Conservation (phyloP, 2,329 filamentous ascomycete genomes). For the Aspergillus fructus region DNA sequence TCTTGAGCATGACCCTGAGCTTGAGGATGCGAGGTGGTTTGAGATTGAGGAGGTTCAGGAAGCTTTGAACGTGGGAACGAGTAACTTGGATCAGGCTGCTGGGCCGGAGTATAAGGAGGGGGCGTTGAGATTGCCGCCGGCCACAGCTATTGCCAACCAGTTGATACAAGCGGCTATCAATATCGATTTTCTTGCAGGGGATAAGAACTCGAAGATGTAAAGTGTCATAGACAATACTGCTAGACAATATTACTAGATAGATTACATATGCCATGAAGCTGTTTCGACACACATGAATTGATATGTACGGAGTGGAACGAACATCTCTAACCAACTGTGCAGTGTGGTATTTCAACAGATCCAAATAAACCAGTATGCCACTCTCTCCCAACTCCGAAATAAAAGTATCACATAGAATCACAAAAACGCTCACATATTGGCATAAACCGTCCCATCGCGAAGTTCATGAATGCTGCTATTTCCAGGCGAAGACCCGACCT, state of each 20-base stretch:
- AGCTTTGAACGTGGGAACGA: conserved; percentile 68
- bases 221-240: conserved; percentile 1
- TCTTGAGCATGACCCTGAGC: conserved; percentile 83
- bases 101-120: conserved; percentile 72
- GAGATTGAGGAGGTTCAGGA: conserved; percentile 74
- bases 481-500: conserved; percentile 38
- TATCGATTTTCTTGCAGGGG: conserved; percentile 63
- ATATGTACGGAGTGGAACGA: background rate
- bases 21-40: conserved; percentile 90
- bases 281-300: background rate
- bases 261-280: background rate
- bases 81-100: conserved; percentile 64
- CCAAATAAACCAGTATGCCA: background rate
- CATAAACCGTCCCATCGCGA: conserved; percentile 44
- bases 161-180: conserved; percentile 76
- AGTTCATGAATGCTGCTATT: conserved; percentile 43
- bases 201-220: conserved; percentile 53
- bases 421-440: conserved; percentile 31
- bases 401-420: background rate
- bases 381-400: background rate
- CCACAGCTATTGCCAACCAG: conserved; percentile 89
- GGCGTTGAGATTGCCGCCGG: conserved; percentile 74
- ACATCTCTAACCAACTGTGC: background rate
- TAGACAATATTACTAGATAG: conserved; percentile 2
- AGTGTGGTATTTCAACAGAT: background rate